Conservation (phyloP, 2,329 filamentous ascomycete genomes). For the Fusarium proliferatum region DNA sequence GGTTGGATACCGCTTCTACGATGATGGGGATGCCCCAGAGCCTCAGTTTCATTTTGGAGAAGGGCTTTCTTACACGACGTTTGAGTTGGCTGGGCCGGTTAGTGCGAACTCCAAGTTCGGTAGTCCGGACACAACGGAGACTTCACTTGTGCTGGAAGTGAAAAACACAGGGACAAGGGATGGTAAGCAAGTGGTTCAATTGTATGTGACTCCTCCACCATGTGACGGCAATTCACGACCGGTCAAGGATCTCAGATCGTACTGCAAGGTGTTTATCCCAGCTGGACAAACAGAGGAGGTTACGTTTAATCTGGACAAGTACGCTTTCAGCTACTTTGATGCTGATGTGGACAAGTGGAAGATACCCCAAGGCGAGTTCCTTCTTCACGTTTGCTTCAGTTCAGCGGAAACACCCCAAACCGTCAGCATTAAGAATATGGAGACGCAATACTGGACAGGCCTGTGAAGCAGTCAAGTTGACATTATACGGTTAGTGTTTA, state of each 20-base stretch:
- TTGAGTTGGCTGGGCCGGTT: neutral
- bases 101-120: rapidly evolving
- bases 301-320: neutral
- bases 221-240: neutral
- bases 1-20: slow-evolving; percentile 4
- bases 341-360: neutral
- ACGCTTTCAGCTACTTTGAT: slow-evolving; percentile 13
- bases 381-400: neutral
- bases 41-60: slow-evolving; percentile 6
- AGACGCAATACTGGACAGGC: neutral
- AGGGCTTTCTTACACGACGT: slow-evolving; percentile 1
- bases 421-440: neutral
- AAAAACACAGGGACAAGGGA: neutral
- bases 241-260: neutral
- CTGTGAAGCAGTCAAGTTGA: rapidly evolving
- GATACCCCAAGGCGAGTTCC: neutral
- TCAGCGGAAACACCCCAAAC: neutral
- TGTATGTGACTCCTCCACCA: neutral
- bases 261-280: neutral
- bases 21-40: neutral
- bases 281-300: neutral
- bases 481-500: rapidly evolving
- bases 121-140: rapidly evolving
- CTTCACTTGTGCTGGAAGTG: neutral
- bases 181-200: neutral